Evolutionary conservation across 805 yeast species (phyloP), one percentile per base, ranked within the genome.

Genomic region (Suhomyces emberorum): DNA sequence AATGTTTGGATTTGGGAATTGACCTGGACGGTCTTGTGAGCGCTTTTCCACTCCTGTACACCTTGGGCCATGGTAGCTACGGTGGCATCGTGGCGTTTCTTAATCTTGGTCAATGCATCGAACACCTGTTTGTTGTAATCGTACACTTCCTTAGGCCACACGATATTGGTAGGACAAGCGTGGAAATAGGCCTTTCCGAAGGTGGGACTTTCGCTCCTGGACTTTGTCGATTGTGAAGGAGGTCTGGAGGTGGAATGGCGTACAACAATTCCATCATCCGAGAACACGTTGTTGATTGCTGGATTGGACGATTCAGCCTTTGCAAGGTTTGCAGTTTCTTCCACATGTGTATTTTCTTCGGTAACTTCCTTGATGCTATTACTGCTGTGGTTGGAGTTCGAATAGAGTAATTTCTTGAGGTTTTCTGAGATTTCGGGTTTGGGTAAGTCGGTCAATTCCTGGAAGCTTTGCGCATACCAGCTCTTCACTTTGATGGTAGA

Each of bases 61-160:
- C 96, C 96, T 47, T 86, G 87, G 1, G 95, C 95, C 52, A 88
- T 81, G 0, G 96, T 87, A 11, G 95, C 81, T 12, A 88, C 96
- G 0, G 95, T 89, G 7, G 95, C 95, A 59, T 88, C 96, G 57
- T 88, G 96, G 22, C 96, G 69, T 46, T 74, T 77, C 54, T 88
- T 88, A 59, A 88, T 88, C 42, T 72, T 77, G 34, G 76, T 73
- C 42, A 88, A 67, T 0, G 84, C 68, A 27, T 80, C 80, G 29
- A 80, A 77, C 8, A 87, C 91, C 10, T 57, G 46, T 50, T 74
- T 74, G 58, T 84, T 88, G 61, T 82, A 88, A 41, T 76, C 77
- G 47, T 75, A 74, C 22, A 84, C 84, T 49, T 83, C 93, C 30
- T 75, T 69, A 11, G 95, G 88, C 81, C 89, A 84, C 16, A 71